phyloP scores from a whole-genome alignment of 495 filamentous ascomycete species.

The Thermothielavioides terrestris region DNA sequence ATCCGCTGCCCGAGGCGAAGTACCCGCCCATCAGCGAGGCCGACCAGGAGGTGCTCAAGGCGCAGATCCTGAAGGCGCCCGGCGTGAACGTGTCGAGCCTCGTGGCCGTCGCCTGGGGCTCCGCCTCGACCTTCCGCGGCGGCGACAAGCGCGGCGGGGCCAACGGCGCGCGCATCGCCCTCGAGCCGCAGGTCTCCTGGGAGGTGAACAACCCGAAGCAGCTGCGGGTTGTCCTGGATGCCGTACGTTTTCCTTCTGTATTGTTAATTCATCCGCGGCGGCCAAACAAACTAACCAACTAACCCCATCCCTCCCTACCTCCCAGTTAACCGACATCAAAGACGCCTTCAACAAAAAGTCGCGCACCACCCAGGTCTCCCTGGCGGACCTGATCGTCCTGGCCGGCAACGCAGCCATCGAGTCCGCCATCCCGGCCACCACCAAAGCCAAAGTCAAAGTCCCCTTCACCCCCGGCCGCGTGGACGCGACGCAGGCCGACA shows the following conservation, averaged over 20 bases:
- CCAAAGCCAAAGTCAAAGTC: conserved; percentile 32
- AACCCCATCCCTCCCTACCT: no score
- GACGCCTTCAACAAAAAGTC: conserved; percentile 52
- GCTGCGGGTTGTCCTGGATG: conserved; percentile 46
- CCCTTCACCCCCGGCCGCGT: conserved; percentile 43
- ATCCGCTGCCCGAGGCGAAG: conserved; percentile 50
- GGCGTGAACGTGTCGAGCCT: conserved; percentile 48
- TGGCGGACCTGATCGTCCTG: conserved; percentile 65
- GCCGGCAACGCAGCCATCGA: conserved; percentile 60
- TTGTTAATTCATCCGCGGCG: no score
- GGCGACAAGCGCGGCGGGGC: conserved; percentile 69
- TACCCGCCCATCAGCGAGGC: conserved; percentile 47
- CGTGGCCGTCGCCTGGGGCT: conserved; percentile 56
- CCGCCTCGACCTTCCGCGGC: conserved; percentile 64
- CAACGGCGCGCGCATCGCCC: conserved; percentile 64
- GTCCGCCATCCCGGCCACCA: no score
- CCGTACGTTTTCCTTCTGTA: no score
- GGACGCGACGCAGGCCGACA: conserved; percentile 52
- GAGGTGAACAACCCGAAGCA: conserved; percentile 56
- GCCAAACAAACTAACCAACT: no score
- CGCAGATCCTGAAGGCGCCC: conserved; percentile 50
- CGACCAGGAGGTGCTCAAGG: conserved; percentile 55
- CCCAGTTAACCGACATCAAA: conserved; percentile 54
- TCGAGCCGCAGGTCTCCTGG: conserved; percentile 59
- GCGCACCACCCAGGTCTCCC: conserved; percentile 56